A percentile compares a stretch with the other conserved stretches of the same genome.
Conservation (phyloP, 1,139 yeast genomes). For the Geotrichum macrosporum region DNA sequence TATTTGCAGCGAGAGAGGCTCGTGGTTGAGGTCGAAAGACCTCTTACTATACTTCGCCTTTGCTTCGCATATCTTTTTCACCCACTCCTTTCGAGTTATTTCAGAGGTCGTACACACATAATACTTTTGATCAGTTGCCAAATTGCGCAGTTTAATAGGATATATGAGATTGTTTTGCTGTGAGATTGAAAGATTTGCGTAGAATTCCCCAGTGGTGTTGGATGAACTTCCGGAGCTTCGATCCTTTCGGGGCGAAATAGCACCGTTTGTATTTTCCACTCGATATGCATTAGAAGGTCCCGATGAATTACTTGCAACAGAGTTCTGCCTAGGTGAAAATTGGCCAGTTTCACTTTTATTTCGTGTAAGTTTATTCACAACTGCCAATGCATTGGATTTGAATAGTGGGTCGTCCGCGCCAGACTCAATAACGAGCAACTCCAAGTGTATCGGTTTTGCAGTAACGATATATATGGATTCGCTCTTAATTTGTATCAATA, state of each 20-base stretch:
- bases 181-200: too few species aligned
- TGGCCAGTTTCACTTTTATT: slow-evolving; percentile 15
- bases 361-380: slow-evolving; percentile 14
- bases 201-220: slow-evolving; percentile 1
- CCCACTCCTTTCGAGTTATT: slow-evolving; percentile 15
- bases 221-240: background rate
- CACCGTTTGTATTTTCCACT: background rate
- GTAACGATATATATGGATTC: slow-evolving; percentile 35
- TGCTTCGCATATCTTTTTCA: slow-evolving; percentile 12
- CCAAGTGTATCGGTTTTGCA: slow-evolving; percentile 42
- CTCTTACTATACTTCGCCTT: slow-evolving; percentile 9
- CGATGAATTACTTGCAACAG: background rate
- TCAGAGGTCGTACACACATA: slow-evolving; percentile 14
- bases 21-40: slow-evolving; percentile 7
- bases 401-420: slow-evolving; percentile 37
- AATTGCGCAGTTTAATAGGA: slow-evolving; percentile 17
- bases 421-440: slow-evolving; percentile 38
- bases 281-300: background rate
- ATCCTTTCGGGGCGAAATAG: background rate
- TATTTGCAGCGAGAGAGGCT: slow-evolving; percentile 11
- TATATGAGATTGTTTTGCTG: slow-evolving; percentile 14
- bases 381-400: slow-evolving; percentile 24
- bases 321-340: too few species aligned
- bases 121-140: slow-evolving; percentile 17
- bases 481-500: slow-evolving; percentile 43